Conservation (phyloP, 2,329 filamentous ascomycete genomes). For the Clonostachys rosea region DNA sequence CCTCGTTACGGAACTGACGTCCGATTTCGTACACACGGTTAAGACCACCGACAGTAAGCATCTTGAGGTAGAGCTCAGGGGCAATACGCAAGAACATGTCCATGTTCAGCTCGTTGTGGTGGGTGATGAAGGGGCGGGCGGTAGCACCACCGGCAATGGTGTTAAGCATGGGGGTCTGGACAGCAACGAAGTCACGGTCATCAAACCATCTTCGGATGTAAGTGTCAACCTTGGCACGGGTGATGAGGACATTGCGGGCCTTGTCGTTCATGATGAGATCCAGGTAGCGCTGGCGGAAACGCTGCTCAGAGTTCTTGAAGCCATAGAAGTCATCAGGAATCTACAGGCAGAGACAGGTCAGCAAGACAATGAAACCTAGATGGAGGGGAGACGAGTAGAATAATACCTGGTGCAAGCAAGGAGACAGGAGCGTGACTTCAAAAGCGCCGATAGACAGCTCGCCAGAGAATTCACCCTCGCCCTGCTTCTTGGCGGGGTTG, state of each 20-base stretch:
- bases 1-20: slow-evolving; percentile 92
- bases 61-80: slow-evolving; percentile 95
- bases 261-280: slow-evolving; percentile 96
- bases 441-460: slow-evolving; percentile 92
- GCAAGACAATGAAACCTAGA: neutral
- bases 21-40: slow-evolving; percentile 96
- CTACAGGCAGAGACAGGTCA: slow-evolving; percentile 4
- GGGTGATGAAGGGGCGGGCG: slow-evolving; percentile 86
- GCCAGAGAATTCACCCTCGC: slow-evolving; percentile 61
- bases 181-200: slow-evolving; percentile 81
- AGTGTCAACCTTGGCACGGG: slow-evolving; percentile 79
- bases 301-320: slow-evolving; percentile 91
- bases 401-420: slow-evolving; percentile 69
- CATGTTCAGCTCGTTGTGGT: slow-evolving; percentile 95
- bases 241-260: slow-evolving; percentile 78
- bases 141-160: slow-evolving; percentile 93
- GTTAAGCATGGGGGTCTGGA: slow-evolving; percentile 98
- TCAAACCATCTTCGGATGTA: slow-evolving; percentile 91
- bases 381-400: slow-evolving; percentile 43
- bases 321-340: slow-evolving; percentile 83
- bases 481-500: slow-evolving; percentile 82
- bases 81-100: slow-evolving; percentile 93
- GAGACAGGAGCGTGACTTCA: slow-evolving; percentile 80
- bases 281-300: slow-evolving; percentile 88
- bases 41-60: slow-evolving; percentile 87